A percentile compares a stretch with the other conserved stretches of the same genome.
Conservation (phyloP, 2,329 filamentous ascomycete genomes). For the Akanthomyces uredinophilus region DNA sequence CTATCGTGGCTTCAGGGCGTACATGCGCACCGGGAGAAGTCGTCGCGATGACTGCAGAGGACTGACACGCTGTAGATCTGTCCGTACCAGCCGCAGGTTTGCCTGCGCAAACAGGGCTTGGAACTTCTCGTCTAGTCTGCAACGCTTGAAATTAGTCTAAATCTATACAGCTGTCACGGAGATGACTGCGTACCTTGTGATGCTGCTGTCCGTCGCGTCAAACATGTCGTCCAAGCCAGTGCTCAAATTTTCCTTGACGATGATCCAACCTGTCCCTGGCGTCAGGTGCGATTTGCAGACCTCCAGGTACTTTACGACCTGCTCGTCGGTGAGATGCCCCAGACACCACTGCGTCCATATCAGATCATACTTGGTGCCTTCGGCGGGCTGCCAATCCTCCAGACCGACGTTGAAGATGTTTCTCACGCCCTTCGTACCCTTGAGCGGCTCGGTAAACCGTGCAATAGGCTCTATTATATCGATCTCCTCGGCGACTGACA, state of each 20-base stretch:
- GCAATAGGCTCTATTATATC: slow-evolving; percentile 82
- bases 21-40: slow-evolving; percentile 71
- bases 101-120: slow-evolving; percentile 62
- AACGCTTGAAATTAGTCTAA: not conserved
- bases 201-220: slow-evolving; percentile 69
- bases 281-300: slow-evolving; percentile 47
- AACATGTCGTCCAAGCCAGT: slow-evolving; percentile 59
- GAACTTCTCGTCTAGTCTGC: slow-evolving; percentile 67
- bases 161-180: too few species aligned
- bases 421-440: slow-evolving; percentile 51
- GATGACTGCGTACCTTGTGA: slow-evolving; percentile 52
- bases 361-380: slow-evolving; percentile 45
- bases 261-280: slow-evolving; percentile 28
- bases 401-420: slow-evolving; percentile 67
- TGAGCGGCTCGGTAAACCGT: slow-evolving; percentile 69
- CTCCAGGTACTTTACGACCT: slow-evolving; percentile 63
- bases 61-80: slow-evolving; percentile 69
- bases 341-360: slow-evolving; percentile 15
- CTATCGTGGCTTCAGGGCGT: slow-evolving; percentile 54
- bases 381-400: slow-evolving; percentile 58
- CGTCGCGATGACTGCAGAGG: slow-evolving; percentile 42
- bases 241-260: slow-evolving; percentile 63
- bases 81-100: slow-evolving; percentile 60
- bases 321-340: slow-evolving; percentile 72
- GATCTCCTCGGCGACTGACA: slow-evolving; percentile 62